Conservation (phyloP, 441 rosid species). For the Isatis lusitanica region DNA sequence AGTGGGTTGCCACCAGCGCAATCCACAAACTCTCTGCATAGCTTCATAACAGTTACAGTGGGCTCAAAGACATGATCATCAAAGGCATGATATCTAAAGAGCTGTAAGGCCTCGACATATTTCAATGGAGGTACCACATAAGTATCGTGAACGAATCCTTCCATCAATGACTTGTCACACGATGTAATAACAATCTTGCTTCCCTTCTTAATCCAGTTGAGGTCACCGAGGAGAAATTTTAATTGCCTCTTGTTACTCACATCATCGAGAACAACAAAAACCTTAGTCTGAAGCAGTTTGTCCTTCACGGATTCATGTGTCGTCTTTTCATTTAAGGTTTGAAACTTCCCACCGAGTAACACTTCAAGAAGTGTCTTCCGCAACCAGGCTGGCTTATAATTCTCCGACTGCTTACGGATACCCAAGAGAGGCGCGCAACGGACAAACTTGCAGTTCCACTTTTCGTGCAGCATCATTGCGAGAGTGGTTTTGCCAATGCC, state of each 20-base stretch:
- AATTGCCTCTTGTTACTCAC: conserved; percentile 1
- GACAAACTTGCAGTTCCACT: conserved; percentile 7
- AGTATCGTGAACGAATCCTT: not conserved
- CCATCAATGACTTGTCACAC: conserved; percentile 1
- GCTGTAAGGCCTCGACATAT: not conserved
- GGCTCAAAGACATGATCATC: not conserved
- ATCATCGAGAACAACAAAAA: conserved; percentile 12
- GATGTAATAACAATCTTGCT: conserved; percentile 19
- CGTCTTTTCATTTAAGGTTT: not conserved
- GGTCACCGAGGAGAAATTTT: not conserved
- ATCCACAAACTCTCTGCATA: not conserved
- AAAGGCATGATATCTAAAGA: not conserved
- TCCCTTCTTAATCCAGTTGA: conserved; percentile 10
- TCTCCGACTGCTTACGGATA: conserved; percentile 8
- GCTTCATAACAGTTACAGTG: not conserved
- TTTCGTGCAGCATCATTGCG: not conserved
- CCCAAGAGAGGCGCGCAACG: not conserved
- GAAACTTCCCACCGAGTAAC: conserved; percentile 2
- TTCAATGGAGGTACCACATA: not conserved
- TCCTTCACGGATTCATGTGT: not conserved
- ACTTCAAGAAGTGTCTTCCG: conserved; percentile 1
- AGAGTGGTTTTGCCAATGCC: conserved; percentile 33
- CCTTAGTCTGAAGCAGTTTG: not conserved
- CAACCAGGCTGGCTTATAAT: not conserved
- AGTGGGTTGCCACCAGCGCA: not conserved